Evolutionary conservation across 352 stramenopile genomes (phyloP), one percentile per base, ranked within the genome.

Genomic region (Pythium graminicola): DNA sequence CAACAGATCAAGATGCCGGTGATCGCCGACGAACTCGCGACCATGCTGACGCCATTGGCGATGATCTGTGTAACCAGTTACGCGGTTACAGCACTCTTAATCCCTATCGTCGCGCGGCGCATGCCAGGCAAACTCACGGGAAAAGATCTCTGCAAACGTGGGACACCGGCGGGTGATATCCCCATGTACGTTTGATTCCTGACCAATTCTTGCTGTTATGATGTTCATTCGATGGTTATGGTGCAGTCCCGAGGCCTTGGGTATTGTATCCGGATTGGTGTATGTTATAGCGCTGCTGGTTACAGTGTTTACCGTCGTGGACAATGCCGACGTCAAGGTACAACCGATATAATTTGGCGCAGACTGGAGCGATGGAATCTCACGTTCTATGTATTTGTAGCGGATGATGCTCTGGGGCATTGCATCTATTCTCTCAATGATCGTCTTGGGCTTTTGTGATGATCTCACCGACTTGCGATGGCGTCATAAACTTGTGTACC

Each of bases 401-500:
- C 68, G 74, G 4, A 89, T 89, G 71, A 89, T 91, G 79, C 54
- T 69, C 7, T 93, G 82, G 80, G 82, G 82, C 24, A 86, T 89
- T 32, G 66, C 73, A 14, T 91, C 79, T 28, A 90, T 90, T 51
- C 57, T 89, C 16, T 96, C 96, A 40, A 97, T 97, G 81, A 94
- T 97, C 49, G 58, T 97, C 6, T 60, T 98, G 38, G 93, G 93
- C 59, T 92, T 92, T 54, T 84, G 67, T 1, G 96, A 99, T 70
- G 97, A 99, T 69, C 79, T 99, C 11, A 85, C 98, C 11, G 96
- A 99, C 63, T 85, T 98, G 40, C 81, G 80, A 29, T 93, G 82
- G 82, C 76, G 94, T 40, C 97, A 98, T 70, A 99, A 99, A 72
- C 73, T 99, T 19, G 70, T 99, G 49, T 88, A 99, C 52, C 96